Conservation (phyloP, 2,329 filamentous ascomycete genomes). For the Pseudogymnoascus sp. region DNA sequence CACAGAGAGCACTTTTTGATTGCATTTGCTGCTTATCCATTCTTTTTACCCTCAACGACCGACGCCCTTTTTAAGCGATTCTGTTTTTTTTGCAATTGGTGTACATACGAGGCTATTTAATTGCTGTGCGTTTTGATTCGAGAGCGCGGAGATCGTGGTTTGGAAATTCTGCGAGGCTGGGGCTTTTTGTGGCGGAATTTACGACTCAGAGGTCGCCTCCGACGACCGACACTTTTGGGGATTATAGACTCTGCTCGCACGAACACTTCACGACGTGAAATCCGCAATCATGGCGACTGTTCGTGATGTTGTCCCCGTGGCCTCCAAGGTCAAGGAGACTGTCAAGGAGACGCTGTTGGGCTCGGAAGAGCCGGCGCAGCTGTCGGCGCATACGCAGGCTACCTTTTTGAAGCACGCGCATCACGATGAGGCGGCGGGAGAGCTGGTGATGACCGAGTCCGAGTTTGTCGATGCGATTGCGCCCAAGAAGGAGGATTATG, state of each 20-base stretch:
- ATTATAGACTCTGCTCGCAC: background rate
- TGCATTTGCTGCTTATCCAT: background rate
- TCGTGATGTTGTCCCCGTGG: slow-evolving; percentile 14
- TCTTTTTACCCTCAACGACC: background rate
- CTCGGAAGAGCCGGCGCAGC: slow-evolving; percentile 47
- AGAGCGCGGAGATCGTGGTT: background rate
- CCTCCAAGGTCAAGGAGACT: slow-evolving; percentile 42
- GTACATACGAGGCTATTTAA: background rate
- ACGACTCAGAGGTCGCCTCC: background rate
- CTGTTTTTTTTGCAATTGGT: background rate
- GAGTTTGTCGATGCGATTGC: slow-evolving; percentile 89
- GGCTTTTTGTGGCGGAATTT: background rate
- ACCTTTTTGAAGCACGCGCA: slow-evolving; percentile 71
- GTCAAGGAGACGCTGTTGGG: slow-evolving; percentile 79
- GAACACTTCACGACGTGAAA: background rate
- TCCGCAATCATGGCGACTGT: slow-evolving; percentile 24
- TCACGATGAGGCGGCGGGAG: slow-evolving; percentile 68
- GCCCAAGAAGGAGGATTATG: slow-evolving; percentile 82
- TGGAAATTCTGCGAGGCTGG: background rate
- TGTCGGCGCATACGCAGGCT: slow-evolving; percentile 69
- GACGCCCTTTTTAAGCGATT: background rate
- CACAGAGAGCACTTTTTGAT: background rate
- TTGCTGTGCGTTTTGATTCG: background rate
- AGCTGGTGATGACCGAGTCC: slow-evolving; percentile 74
- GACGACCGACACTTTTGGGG: background rate